These are phyloP conservation scores for Marchantia paleacea DNA, from an alignment of 225 moss, liverwort and hornwort genomes.

Conservation along the genomic window DNA sequence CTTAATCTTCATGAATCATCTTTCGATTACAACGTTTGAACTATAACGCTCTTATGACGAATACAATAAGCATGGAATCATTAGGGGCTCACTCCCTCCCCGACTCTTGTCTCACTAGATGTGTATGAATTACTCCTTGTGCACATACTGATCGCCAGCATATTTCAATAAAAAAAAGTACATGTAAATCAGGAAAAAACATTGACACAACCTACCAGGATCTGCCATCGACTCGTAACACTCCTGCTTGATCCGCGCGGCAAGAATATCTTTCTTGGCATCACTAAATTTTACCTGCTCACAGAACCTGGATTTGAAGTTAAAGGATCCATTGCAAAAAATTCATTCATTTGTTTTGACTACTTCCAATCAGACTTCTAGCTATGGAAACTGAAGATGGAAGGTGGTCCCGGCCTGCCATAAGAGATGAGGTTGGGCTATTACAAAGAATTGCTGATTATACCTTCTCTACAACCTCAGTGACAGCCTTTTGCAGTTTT, in stretches of 20 bases:
- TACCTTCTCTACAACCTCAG: conserved; percentile 51
- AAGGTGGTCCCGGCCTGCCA: background rate
- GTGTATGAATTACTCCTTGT: too few species aligned
- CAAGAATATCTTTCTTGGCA: conserved; percentile 66
- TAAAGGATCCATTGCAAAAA: conserved; percentile 20
- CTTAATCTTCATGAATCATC: too few species aligned
- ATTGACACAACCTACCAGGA: conserved; percentile 44
- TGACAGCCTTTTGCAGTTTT: conserved; percentile 44
- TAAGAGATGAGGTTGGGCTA: background rate
- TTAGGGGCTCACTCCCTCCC: too few species aligned
- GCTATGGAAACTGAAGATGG: background rate
- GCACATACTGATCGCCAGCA: too few species aligned
- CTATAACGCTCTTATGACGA: too few species aligned
- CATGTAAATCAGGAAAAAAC: background rate
- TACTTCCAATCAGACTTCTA: background rate
- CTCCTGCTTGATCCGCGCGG: conserved; percentile 55
- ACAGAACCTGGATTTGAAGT: conserved; percentile 37
- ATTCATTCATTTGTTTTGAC: background rate
- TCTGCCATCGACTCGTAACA: conserved; percentile 65
- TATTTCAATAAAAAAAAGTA: background rate
- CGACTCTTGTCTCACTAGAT: too few species aligned
- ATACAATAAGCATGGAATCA: background rate
- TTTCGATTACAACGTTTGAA: too few species aligned
- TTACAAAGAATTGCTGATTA: background rate
- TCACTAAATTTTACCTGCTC: conserved; percentile 55